Conservation (phyloP, 805 yeast species). For the Metschnikowia drakensbergensis region DNA sequence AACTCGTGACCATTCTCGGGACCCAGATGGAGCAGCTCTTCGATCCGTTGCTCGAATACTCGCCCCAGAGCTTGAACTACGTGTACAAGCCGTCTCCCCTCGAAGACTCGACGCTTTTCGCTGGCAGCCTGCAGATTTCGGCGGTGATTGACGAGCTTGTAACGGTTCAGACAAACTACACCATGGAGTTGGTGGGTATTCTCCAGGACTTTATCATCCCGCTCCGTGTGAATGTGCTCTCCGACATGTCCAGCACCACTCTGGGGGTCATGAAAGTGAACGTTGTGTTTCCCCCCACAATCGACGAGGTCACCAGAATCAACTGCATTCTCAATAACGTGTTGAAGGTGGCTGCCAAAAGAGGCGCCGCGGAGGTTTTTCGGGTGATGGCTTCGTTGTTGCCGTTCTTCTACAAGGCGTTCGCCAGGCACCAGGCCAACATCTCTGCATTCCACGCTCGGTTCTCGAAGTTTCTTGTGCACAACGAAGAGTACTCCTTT, state of each 20-base stretch:
- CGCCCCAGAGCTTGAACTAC: slow-evolving; percentile 81
- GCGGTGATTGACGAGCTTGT: slow-evolving; percentile 56
- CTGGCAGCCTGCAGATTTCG: slow-evolving; percentile 11
- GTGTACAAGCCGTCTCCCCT: slow-evolving; percentile 59
- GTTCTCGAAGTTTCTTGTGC: slow-evolving; percentile 39
- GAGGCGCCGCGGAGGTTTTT: slow-evolving; percentile 72
- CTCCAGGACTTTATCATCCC: slow-evolving; percentile 79
- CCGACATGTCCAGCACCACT: slow-evolving; percentile 36
- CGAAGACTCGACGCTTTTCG: neutral
- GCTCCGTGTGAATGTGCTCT: slow-evolving; percentile 63
- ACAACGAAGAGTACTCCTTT: slow-evolving; percentile 28
- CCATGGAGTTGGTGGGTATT: slow-evolving; percentile 67
- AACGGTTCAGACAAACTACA: slow-evolving; percentile 67
- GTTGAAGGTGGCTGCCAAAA: slow-evolving; percentile 58
- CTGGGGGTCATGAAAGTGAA: slow-evolving; percentile 66
- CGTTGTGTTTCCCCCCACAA: slow-evolving; percentile 86
- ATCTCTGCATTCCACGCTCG: slow-evolving; percentile 60
- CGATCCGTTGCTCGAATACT: slow-evolving; percentile 86
- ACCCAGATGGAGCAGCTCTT: slow-evolving; percentile 83
- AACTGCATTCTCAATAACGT: slow-evolving; percentile 82
- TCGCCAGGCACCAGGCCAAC: slow-evolving; percentile 92
- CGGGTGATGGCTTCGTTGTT: slow-evolving; percentile 78
- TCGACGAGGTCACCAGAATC: slow-evolving; percentile 88
- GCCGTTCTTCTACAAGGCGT: slow-evolving; percentile 90
- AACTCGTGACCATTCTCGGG: slow-evolving; percentile 72